Evolutionary conservation across 2,329 filamentous ascomycete species (phyloP), one percentile per base, ranked within the genome.

Genomic region (Pseudocercospora fijiensis): DNA sequence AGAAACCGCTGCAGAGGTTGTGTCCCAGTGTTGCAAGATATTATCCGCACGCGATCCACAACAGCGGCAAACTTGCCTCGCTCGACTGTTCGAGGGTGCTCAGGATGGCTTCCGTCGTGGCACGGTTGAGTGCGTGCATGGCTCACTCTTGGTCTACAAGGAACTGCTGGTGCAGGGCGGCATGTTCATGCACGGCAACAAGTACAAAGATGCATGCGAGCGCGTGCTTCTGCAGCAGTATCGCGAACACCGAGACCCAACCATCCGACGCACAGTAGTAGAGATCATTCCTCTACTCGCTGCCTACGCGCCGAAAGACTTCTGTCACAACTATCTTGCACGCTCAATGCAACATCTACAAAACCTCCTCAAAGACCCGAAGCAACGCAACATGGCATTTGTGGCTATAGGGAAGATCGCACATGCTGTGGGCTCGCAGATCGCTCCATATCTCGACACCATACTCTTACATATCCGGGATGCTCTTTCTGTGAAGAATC

Each of bases 341-440:
- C 91, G 92, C 73, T 98, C 96, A 78, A 99, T 99, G 95, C 86
- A 96, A 16, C 96, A 97, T 74, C 84, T 99, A 4, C 94, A 96
- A 64, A 88, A 90, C 30, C 92, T 98, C 81, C 83, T 99, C 37
- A 96, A 97, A 80, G 92, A 94, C 75, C 92, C 96, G 67, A 96
- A 95, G 77, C 93, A 98, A 74, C 85, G 92, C 24, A 96, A 96
- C 74, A 89, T 96, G 70, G 93, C 95, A 2, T 99, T 99, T 74
- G 85, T 96, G 56, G 95, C 95, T 13, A 97, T 99, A 69, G 95
- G 95, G 30, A 93, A 96, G 76, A 92, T 99, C 72, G 94, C 95
- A 57, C 96, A 96, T 77, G 94, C 95, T 0, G 94, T 99, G 57
- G 95, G 95, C 72, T 96, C 93, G 69, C 90, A 92, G 59, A 98